Evolutionary conservation across 805 yeast genomes (phyloP).

Genomic region (Candida morakotiae): DNA sequence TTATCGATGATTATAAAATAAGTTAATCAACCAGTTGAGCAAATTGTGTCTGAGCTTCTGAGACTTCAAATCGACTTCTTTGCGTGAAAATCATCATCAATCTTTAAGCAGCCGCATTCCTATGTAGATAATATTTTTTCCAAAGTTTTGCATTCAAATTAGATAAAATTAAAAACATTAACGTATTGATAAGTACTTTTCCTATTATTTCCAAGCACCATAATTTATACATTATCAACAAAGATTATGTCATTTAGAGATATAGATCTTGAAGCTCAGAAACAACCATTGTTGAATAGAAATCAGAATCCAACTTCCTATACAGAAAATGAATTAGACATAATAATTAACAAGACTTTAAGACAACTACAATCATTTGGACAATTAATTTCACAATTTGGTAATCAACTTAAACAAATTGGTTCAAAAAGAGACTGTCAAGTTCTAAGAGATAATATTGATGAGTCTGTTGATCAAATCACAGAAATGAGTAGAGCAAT

Average conservation of each 20-base stretch:
- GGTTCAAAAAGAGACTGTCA: conserved; percentile 50
- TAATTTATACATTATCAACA: no score
- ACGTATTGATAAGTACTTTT: no score
- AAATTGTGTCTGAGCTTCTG: no score
- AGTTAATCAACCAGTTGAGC: no score
- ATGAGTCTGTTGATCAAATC: conserved; percentile 28
- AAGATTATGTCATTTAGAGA: conserved; percentile 51
- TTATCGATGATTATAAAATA: no score
- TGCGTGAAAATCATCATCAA: no score
- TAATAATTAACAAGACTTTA: conserved; percentile 32
- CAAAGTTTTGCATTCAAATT: no score
- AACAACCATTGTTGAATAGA: conserved; percentile 8
- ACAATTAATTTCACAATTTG: conserved; percentile 46
- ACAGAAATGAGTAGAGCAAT: conserved; percentile 28
- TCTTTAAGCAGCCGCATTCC: no score
- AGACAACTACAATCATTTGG: conserved; percentile 44
- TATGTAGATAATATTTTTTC: no score
- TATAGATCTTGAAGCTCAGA: conserved; percentile 48
- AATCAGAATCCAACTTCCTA: conserved; percentile 2
- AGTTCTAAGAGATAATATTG: conserved; percentile 31
- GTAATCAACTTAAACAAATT: conserved; percentile 43
- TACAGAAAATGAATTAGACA: conserved; percentile 24
- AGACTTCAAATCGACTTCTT: no score
- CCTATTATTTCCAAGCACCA: no score
- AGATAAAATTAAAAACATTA: no score